Base-by-base conservation (phyloP, 805 yeast species). In the Yamadazyma akitaensis region DNA sequence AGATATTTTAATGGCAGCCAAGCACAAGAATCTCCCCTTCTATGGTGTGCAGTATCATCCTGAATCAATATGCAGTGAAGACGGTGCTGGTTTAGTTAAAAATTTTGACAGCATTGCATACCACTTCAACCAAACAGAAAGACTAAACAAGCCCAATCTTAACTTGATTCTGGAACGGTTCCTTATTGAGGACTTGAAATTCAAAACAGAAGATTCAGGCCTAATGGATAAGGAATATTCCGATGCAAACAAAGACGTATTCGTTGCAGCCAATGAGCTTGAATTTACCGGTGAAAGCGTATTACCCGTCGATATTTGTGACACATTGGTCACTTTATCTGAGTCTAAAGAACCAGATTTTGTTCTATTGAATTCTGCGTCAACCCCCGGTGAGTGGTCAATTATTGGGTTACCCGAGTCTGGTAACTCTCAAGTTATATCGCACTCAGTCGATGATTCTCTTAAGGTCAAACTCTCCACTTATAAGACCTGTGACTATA, bases 21-120 rank as follows among this genome's bases (percentile, higher is more conserved):
- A 69, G 58, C 91, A 88, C 57, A 53, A 41, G 0, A 16, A 32
- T 0, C 64, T 68, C 17, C 97, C 97, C 0, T 86, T 85, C 68
- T 92, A 73, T 62, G 99, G 96, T 0, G 97, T 94, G 2, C 99
- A 94, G 59, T 95, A 91, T 59, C 99, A 94, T 59, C 99, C 99
- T 0, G 99, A 94, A 59, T 89, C 97, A 1, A 81, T 92, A 34
- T 88, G 96, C 56, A 89, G 97, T 0, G 69, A 73, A 12, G 56
- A 67, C 40, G 99, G 99, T 1, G 72, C 59, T 2, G 56, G 61
- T 10, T 61, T 94, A 43, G 63, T 91, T 3, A 51, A 55, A 9
- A 87, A 86, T 59, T 92, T 92, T 60, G 80, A 84, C 73, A 26
- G 37, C 0, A 48, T 78, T 13, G 82, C 86, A 3, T 37, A 45